These are phyloP conservation scores for Pestalotiopsis sp. DNA, from an alignment of 2,329 filamentous ascomycete species.

Conservation along the genomic window DNA sequence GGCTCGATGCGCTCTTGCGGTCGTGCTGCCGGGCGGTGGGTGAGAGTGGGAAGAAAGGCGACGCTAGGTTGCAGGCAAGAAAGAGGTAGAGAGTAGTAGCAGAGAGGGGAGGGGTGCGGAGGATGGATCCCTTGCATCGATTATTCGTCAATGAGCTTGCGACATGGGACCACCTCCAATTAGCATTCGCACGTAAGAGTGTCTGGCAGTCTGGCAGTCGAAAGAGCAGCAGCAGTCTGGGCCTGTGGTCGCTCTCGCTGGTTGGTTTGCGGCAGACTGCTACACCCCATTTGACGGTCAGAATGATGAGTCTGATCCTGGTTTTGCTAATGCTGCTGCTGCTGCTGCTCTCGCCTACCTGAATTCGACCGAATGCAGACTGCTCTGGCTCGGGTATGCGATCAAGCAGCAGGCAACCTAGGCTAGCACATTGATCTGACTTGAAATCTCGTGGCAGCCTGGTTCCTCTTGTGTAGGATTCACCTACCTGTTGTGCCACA, in stretches of 20 bases:
- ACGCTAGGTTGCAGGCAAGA: neutral
- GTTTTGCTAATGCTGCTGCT: too few species aligned
- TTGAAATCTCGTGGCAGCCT: conserved; percentile 7
- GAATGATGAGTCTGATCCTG: neutral
- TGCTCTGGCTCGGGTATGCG: neutral
- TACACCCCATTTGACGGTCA: neutral
- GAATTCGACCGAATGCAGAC: neutral
- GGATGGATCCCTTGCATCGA: neutral
- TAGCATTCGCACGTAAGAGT: conserved; percentile 6
- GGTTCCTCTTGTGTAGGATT: conserved; percentile 1
- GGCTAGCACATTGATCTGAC: conserved; percentile 1
- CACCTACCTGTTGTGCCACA: neutral
- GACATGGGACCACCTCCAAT: neutral
- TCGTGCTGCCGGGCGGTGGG: neutral
- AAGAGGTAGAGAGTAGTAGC: neutral
- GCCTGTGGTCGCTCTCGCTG: neutral
- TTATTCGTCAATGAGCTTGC: conserved; percentile 1
- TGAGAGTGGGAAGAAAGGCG: neutral
- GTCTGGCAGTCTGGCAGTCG: neutral
- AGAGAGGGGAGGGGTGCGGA: neutral
- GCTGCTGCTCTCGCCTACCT: neutral
- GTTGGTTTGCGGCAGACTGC: too few species aligned
- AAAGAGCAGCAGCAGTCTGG: neutral
- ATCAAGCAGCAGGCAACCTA: neutral
- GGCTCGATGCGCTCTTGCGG: too few species aligned